These are phyloP conservation scores for Sclerotinia spermophila DNA, from an alignment of 2,329 filamentous ascomycete genomes.

Conservation along the genomic window DNA sequence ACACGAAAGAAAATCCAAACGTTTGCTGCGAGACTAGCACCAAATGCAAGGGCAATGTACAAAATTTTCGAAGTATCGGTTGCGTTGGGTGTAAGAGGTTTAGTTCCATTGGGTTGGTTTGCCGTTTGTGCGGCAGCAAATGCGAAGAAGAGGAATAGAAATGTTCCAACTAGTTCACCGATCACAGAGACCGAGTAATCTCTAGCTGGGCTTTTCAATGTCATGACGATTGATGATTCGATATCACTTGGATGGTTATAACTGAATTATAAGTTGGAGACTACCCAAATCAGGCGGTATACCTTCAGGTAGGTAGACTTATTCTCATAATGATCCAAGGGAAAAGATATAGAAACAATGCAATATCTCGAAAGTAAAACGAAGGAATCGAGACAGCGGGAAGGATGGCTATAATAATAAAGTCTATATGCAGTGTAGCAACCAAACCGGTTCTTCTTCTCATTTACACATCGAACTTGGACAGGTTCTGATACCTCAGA, in stretches of 20 bases:
- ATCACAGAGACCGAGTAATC: slow-evolving; percentile 44
- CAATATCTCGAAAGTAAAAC: not conserved
- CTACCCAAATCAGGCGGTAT: not conserved
- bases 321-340: not conserved
- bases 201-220: not conserved
- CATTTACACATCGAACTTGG: not conserved
- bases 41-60: slow-evolving; percentile 31
- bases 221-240: not conserved
- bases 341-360: not conserved
- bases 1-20: slow-evolving; percentile 57
- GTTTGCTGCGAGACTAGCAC: slow-evolving; percentile 47
- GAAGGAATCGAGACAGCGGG: not conserved
- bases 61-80: slow-evolving; percentile 40
- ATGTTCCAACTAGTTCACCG: slow-evolving; percentile 50
- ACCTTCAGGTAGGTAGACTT: not conserved
- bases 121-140: slow-evolving; percentile 27
- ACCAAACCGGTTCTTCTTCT: not conserved
- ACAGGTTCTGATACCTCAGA: not conserved
- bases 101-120: slow-evolving; percentile 18
- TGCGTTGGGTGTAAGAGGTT: not conserved
- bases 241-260: not conserved
- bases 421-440: not conserved
- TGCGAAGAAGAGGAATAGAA: slow-evolving; percentile 36
- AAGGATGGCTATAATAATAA: slow-evolving; percentile 1
- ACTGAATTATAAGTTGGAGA: not conserved